Evolutionary conservation across 192 early-diverging fungal species (phyloP), one percentile per base, ranked within the genome.

Genomic region (Coemansia sp.): DNA sequence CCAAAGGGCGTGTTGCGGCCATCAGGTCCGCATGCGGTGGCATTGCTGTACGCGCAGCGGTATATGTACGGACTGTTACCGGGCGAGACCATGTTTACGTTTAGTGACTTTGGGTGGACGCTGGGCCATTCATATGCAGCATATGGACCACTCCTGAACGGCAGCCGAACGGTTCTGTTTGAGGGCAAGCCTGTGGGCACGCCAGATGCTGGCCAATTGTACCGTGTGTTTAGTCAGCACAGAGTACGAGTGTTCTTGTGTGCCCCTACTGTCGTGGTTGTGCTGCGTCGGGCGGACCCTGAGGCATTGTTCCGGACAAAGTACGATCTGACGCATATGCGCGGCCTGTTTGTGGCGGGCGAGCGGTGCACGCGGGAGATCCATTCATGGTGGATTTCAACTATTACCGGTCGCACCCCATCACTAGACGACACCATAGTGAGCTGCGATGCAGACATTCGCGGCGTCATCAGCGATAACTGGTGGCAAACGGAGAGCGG

Each of bases 401-500:
- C 73, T 1, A 76, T 82, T 41, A 70, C 79, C 2, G 79, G 74
- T 0, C 67, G 67, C 45, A 35, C 23, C 9, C 63, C 61, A 5
- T 25, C 64, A 2, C 53, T 60, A 5, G 59, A 67, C 8, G 61
- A 63, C 1, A 23, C 47, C 2, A 65, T 63, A 0, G 23, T 77
- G 15, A 37, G 43, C 2, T 72, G 73, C 38, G 69, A 63, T 14
- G 57, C 82, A 5, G 72, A 72, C 2, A 57, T 81, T 4, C 35
- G 58, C 51, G 71, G 70, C 35, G 84, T 86, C 43, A 84, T 94
- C 5, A 86, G 88, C 60, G 94, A 96, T 75, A 90, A 93, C 65
- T 96, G 87, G 73, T 96, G 94, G 94, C 89, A 91, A 51, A 94
- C 94, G 0, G 94, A 95, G 58, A 90, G 87, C 41, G 92, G 94